Evolutionary conservation across 108 stramenopile species (phyloP).

Genomic region (Nitzschia sp.): DNA sequence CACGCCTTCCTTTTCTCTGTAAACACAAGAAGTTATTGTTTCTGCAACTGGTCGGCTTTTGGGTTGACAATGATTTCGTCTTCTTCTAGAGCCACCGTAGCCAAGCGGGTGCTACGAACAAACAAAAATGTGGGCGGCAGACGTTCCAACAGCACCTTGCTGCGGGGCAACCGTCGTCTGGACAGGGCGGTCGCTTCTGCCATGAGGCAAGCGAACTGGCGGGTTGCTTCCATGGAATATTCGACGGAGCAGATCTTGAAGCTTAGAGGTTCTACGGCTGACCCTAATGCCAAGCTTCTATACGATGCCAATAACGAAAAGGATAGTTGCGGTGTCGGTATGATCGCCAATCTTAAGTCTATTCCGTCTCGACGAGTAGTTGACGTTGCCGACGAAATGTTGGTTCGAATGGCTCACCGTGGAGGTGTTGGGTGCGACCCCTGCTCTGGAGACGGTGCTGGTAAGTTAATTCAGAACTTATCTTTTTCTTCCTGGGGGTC

Average conservation of each 20-base stretch:
- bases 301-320: conserved; percentile 76
- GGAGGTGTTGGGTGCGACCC: conserved; percentile 95
- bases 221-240: conserved; percentile 33
- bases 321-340: conserved; percentile 91
- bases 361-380: conserved; percentile 87
- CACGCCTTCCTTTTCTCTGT: too few species aligned
- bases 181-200: conserved; percentile 4
- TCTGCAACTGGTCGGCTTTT: neutral
- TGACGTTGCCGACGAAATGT: conserved; percentile 96
- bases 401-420: conserved; percentile 96
- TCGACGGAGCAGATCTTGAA: conserved; percentile 70
- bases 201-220: conserved; percentile 9
- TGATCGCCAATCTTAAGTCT: conserved; percentile 86
- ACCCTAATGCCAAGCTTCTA: conserved; percentile 52
- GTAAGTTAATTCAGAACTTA: conserved; percentile 47
- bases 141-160: conserved; percentile 6
- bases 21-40: too few species aligned
- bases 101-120: conserved; percentile 31
- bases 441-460: conserved; percentile 88
- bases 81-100: conserved; percentile 28
- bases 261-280: conserved; percentile 43
- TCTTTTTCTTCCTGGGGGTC: neutral
- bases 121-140: conserved; percentile 6
- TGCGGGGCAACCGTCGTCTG: conserved; percentile 7
- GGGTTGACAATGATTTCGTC: conserved; percentile 21